Evolutionary conservation across 768 basidiomycete genomes (phyloP).

Genomic region (Tubosaeta brunneosetosa): DNA sequence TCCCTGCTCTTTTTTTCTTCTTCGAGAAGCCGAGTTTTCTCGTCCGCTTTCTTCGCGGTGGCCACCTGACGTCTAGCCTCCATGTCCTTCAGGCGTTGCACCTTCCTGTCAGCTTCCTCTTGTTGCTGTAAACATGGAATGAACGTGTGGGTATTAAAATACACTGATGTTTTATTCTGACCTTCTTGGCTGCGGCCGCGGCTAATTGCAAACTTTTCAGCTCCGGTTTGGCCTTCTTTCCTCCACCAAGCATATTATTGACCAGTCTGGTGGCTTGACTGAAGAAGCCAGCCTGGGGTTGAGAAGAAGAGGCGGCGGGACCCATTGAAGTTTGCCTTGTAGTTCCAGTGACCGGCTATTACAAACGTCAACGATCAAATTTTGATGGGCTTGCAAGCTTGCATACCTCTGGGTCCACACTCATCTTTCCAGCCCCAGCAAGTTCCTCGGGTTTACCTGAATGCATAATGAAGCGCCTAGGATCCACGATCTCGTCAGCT

Average conservation of each 20-base stretch:
- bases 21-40: conserved; percentile 56
- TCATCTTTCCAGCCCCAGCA: conserved; percentile 34
- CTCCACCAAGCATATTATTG: conserved; percentile 58
- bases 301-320: conserved; percentile 36
- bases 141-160: not conserved
- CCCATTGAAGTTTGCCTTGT: conserved; percentile 55
- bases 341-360: conserved; percentile 31
- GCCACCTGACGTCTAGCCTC: conserved; percentile 73
- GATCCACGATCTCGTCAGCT: conserved; percentile 32
- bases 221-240: conserved; percentile 70
- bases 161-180: conserved; percentile 28
- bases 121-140: conserved; percentile 60
- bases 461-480: conserved; percentile 31
- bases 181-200: conserved; percentile 84
- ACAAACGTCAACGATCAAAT: conserved; percentile 7
- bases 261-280: conserved; percentile 67
- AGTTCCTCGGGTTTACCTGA: conserved; percentile 38
- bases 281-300: conserved; percentile 57
- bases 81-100: conserved; percentile 69
- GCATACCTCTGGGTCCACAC: conserved; percentile 38
- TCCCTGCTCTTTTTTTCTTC: conserved; percentile 71
- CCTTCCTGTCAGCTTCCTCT: conserved; percentile 80
- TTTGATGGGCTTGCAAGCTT: not conserved
- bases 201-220: conserved; percentile 82
- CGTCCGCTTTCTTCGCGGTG: conserved; percentile 70